These are phyloP conservation scores for Mycena galopus DNA, from an alignment of 768 basidiomycete genomes.

Conservation along the genomic window DNA sequence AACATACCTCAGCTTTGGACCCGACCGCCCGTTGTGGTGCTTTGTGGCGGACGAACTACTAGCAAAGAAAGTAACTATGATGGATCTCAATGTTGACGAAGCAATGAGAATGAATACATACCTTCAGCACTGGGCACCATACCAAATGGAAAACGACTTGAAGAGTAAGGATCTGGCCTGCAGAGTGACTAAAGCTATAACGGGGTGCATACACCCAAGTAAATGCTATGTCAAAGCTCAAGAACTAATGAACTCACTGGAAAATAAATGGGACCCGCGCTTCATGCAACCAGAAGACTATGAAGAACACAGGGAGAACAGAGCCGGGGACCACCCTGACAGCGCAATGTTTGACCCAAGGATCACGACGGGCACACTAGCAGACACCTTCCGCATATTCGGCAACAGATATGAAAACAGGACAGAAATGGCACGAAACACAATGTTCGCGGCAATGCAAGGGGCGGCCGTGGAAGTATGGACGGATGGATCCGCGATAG, in stretches of 20 bases:
- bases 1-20: neutral
- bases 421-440: neutral
- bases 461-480: neutral
- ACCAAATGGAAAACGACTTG: neutral
- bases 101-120: neutral
- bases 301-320: neutral
- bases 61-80: neutral
- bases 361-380: neutral
- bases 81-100: neutral
- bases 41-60: neutral
- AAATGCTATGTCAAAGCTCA: neutral
- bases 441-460: neutral
- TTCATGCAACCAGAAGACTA: neutral
- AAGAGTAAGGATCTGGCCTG: neutral
- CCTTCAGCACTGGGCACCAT: neutral
- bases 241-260: neutral
- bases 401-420: neutral
- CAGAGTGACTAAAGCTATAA: too few relatives aligned
- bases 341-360: neutral
- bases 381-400: neutral
- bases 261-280: too few relatives aligned
- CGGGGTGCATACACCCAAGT: neutral
- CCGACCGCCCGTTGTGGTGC: neutral
- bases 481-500: neutral
- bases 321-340: neutral